These are phyloP conservation scores for Pezicula neosporulosa DNA, from an alignment of 2,329 filamentous ascomycete species.

Conservation along the genomic window DNA sequence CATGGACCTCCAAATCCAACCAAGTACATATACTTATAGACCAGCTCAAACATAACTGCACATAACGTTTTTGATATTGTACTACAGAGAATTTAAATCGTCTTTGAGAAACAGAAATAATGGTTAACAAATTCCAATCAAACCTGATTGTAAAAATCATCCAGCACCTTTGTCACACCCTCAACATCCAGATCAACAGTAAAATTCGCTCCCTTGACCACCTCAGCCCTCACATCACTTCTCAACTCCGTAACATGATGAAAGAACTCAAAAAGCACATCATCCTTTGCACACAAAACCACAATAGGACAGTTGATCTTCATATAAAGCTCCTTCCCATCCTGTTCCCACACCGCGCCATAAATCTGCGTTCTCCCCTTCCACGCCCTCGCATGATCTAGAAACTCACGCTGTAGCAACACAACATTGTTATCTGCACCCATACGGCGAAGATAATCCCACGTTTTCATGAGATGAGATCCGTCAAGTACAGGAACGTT, in stretches of 20 bases:
- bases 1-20: no score
- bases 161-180: background rate
- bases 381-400: slow-evolving; percentile 7
- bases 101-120: no score
- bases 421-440: background rate
- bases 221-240: slow-evolving; percentile 1
- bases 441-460: slow-evolving; percentile 5
- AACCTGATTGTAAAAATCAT: background rate
- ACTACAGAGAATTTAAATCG: no score
- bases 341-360: slow-evolving; percentile 3
- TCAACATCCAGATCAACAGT: slow-evolving; percentile 1
- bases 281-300: slow-evolving; percentile 6
- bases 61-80: no score
- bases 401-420: slow-evolving; percentile 3
- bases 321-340: background rate
- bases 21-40: no score
- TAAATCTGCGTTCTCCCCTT: slow-evolving; percentile 4
- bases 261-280: slow-evolving; percentile 6
- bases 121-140: no score
- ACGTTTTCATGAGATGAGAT: slow-evolving; percentile 3
- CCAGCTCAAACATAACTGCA: no score
- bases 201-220: slow-evolving; percentile 3
- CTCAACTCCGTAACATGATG: slow-evolving; percentile 1
- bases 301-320: background rate
- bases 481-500: no score